Evolutionary conservation across 1,284 basidiomycete species (phyloP).

Genomic region (Cystobasidium sp.): DNA sequence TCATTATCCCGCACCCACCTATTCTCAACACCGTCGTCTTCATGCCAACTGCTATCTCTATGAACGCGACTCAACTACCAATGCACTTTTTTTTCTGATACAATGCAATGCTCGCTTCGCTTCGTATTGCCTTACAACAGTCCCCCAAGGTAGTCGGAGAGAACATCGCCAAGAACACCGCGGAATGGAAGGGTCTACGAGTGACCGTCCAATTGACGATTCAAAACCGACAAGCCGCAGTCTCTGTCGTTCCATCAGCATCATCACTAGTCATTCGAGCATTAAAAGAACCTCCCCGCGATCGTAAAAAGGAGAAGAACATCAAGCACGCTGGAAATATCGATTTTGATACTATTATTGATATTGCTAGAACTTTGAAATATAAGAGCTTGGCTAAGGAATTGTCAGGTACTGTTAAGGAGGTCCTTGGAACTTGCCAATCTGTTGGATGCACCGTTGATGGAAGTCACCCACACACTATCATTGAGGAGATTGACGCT

Average conservation of each 20-base stretch:
- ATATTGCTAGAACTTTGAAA: slow-evolving; percentile 96
- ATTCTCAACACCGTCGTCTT: no score
- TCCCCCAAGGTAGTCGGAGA: slow-evolving; percentile 99
- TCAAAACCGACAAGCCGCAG: slow-evolving; percentile 98
- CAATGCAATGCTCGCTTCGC: neutral
- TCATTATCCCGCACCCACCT: no score
- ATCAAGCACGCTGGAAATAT: slow-evolving; percentile 98
- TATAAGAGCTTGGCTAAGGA: slow-evolving; percentile 93
- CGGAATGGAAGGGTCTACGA: slow-evolving; percentile 98
- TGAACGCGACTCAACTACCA: neutral
- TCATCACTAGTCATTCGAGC: slow-evolving; percentile 98
- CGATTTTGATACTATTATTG: slow-evolving; percentile 89
- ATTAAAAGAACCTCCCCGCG: slow-evolving; percentile 98
- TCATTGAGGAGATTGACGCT: slow-evolving; percentile 94
- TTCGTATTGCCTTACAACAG: slow-evolving; percentile 60
- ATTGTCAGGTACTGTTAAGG: slow-evolving; percentile 75
- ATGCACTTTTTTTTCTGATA: neutral
- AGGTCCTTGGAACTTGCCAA: slow-evolving; percentile 68
- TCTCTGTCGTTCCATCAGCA: slow-evolving; percentile 96
- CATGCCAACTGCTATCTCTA: no score
- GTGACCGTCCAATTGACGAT: slow-evolving; percentile 99
- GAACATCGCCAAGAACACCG: slow-evolving; percentile 99
- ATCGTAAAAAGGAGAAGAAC: slow-evolving; percentile 99
- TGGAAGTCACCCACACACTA: slow-evolving; percentile 88
- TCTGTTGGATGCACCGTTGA: slow-evolving; percentile 94